These are phyloP conservation scores for Gautieria morchelliformis DNA, from an alignment of 768 basidiomycete species.

Conservation along the genomic window DNA sequence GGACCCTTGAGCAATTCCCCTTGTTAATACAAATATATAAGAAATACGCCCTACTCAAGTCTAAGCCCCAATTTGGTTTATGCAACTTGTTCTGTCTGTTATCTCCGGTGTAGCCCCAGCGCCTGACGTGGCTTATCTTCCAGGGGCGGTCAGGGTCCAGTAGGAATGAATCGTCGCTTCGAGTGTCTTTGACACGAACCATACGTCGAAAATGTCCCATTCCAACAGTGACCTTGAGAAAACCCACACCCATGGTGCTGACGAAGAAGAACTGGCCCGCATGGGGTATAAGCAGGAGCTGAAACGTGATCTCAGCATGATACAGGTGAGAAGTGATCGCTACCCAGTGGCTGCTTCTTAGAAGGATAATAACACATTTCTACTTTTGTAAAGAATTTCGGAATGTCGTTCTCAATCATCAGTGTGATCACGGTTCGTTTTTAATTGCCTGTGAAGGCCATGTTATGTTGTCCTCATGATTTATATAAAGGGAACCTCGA, in stretches of 20 bases:
- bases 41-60: too few species aligned
- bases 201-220: too few species aligned
- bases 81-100: too few species aligned
- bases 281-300: conserved; percentile 71
- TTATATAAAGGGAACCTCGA: conserved; percentile 39
- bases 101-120: too few species aligned
- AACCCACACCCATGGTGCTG: conserved; percentile 18
- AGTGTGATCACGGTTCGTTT: conserved; percentile 25
- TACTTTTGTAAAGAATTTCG: conserved; percentile 44
- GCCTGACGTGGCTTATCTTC: too few species aligned
- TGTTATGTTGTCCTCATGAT: conserved; percentile 36
- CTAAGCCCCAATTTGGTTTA: too few species aligned
- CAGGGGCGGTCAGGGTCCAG: too few species aligned
- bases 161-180: too few species aligned
- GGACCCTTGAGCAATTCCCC: too few species aligned
- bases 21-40: too few species aligned
- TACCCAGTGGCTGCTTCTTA: not conserved
- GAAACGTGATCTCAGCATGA: conserved; percentile 51
- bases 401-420: conserved; percentile 69
- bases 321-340: conserved; percentile 37
- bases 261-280: conserved; percentile 54
- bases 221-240: too few species aligned
- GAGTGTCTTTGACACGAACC: too few species aligned
- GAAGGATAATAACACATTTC: not conserved
- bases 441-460: not conserved